Base-by-base conservation (phyloP, 1,139 yeast genomes). In the Lodderomyces theae region DNA sequence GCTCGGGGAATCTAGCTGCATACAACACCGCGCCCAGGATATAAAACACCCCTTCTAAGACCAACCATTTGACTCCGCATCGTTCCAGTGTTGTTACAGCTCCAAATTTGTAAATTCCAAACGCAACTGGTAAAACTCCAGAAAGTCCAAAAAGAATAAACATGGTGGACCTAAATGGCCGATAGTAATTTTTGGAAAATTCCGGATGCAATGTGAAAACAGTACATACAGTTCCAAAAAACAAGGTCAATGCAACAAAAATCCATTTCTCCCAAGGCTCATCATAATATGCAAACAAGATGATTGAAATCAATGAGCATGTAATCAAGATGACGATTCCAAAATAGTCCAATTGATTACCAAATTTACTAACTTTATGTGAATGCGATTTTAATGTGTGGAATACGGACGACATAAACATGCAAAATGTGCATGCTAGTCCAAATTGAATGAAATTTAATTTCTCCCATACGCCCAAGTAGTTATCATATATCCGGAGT, bases 311-410 rank as follows among this genome's bases (percentile, higher is more conserved):
- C 70, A 86, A 76, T 0, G 96, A 87, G 25, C 87, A 72, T 1
- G 85, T 79, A 43, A 88, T 87, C 45, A 89, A 66, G 3, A 84
- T 69, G 10, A 88, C 85, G 37, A 89, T 89, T 0, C 97, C 97
- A 42, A 89, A 74, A 54, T 89, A 90, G 59, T 89, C 97, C 43
- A 88, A 69, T 51, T 82, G 86, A 57, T 88, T 87, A 2, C 96
- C 95, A 42, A 81, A 65, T 33, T 68, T 65, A 30, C 84, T 72
- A 7, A 86, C 77, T 21, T 54, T 50, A 22, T 66, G 72, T 8
- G 96, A 86, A 58, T 89, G 97, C 42, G 82, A 72, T 56, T 87
- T 88, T 42, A 87, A 53, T 45, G 86, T 74, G 56, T 89, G 97
- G 63, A 84, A 89, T 1, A 74, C 63, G 15, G 95, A 85, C 28